Percentiles rank a stretch among this genome's conserved stretches.
phyloP scores from a whole-genome alignment of 2,329 filamentous ascomycete species.

The Aspergillus ibericus region DNA sequence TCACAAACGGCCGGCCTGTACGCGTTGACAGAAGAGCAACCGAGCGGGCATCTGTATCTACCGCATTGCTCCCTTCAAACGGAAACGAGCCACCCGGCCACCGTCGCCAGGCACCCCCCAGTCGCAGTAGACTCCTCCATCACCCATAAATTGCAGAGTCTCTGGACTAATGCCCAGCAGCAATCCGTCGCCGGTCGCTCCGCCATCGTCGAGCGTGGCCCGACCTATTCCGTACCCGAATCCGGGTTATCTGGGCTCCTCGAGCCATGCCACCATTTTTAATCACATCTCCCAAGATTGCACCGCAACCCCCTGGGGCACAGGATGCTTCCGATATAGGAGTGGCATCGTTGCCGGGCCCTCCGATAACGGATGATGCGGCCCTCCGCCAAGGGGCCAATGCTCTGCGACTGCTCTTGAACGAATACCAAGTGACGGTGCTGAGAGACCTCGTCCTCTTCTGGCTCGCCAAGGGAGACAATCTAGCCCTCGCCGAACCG shows the following conservation, averaged over 20 bases:
- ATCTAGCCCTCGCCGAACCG: conserved; percentile 26
- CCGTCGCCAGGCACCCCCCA: too few species aligned
- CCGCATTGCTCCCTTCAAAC: neutral
- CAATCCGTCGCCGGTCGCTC: too few species aligned
- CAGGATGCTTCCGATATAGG: neutral
- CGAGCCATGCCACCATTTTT: conserved; percentile 32
- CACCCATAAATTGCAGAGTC: too few species aligned
- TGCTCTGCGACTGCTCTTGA: conserved; percentile 24
- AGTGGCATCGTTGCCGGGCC: conserved; percentile 7
- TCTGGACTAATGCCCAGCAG: too few species aligned
- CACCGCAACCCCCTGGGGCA: conserved; percentile 5
- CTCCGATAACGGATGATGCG: conserved; percentile 17
- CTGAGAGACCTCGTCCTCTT: conserved; percentile 20
- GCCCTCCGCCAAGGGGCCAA: conserved; percentile 27
- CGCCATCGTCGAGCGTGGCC: too few species aligned
- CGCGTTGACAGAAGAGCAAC: neutral
- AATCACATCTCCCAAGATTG: conserved; percentile 27
- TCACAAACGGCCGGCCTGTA: conserved; percentile 4
- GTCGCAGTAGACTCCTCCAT: too few species aligned
- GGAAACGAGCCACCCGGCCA: neutral
- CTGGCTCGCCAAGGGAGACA: conserved; percentile 28
- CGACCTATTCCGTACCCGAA: conserved; percentile 24
- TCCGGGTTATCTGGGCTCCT: conserved; percentile 30
- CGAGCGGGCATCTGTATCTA: conserved; percentile 16
- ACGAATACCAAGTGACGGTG: conserved; percentile 15